Conservation (phyloP, 1,284 basidiomycete species). For the Ustilago bromivora region DNA sequence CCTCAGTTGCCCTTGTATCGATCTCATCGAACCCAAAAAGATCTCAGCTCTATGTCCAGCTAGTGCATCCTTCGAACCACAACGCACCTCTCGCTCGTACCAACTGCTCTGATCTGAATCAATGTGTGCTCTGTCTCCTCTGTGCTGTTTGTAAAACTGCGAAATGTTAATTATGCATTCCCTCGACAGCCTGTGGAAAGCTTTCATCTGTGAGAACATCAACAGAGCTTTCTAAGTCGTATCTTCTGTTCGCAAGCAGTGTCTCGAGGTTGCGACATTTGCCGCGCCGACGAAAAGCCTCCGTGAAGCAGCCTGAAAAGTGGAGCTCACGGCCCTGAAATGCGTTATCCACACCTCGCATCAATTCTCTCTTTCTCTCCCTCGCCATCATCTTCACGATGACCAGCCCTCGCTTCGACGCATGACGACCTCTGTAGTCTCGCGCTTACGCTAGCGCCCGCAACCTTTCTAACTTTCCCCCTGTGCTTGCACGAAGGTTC, state of each 20-base stretch:
- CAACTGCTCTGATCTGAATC: neutral
- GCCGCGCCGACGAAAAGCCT: neutral
- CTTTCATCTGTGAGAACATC: too few relatives aligned
- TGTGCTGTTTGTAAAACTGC: neutral
- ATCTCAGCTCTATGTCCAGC: neutral
- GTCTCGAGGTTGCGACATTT: too few relatives aligned
- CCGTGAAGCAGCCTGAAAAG: neutral
- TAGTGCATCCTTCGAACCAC: neutral
- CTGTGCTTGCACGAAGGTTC: too few relatives aligned
- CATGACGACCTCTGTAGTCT: neutral
- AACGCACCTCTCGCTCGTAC: slow-evolving; percentile 6
- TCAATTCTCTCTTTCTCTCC: neutral
- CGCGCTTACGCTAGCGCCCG: neutral
- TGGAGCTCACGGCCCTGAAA: neutral
- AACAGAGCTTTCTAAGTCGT: too few relatives aligned
- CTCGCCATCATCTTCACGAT: neutral
- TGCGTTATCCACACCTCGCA: neutral
- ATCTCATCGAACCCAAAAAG: neutral
- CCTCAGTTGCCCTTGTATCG: neutral
- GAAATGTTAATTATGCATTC: neutral
- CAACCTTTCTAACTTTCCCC: neutral
- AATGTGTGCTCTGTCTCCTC: neutral
- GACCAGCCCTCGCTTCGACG: neutral
- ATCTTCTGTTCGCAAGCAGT: too few relatives aligned
- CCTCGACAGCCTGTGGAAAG: too few relatives aligned